Base-by-base conservation (phyloP, 768 basidiomycete genomes). In the Leccinum truebloodii region DNA sequence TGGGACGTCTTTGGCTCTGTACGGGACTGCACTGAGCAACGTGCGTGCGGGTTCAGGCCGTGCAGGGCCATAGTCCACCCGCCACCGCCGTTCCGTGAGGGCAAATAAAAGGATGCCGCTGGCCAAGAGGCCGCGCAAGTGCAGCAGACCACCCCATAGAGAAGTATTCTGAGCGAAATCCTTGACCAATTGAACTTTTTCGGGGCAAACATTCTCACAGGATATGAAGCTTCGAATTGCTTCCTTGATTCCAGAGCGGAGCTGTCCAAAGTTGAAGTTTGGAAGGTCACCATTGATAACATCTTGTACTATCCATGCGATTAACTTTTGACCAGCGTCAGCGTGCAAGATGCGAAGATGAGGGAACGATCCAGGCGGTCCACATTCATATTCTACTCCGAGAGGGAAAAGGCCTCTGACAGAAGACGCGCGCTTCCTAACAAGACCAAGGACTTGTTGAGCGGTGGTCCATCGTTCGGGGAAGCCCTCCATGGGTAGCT, bases 1-100 rank as follows among this genome's bases (percentile, higher is more conserved):
- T 0, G 75, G 75, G 2, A 67, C 50, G 18, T 78, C 77, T 57
- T 73, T 76, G 0, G 75, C 76, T 1, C 72, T 71, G 24, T 76
- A 77, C 0, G 77, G 75, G 1, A 6, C 71, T 0, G 75, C 75
- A 2, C 22, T 22, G 22, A 76, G 59, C 59, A 64, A 59, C 0
- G 71, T 71, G 16, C 58, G 44, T 61, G 52, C 5, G 5, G 4
- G 44, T 2, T 7, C 8, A 26, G 24, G 24, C 24, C 24, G 24
- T 32, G 22, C 32, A 35, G 70, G 68, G 2, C 75, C 75, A 61
- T 70, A 76, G 48, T 76, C 66, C 3, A 76, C 75, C 13, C 74
- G 60, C 74, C 74, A 77, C 32, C 74, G 63, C 26, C 68, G 57
- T 6, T 75, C 70, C 16, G 60, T 60, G 13, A 76, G 61, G 18